These are phyloP conservation scores for Hypericum androsaemum DNA, from an alignment of 345 rosid genomes.

Conservation along the genomic window DNA sequence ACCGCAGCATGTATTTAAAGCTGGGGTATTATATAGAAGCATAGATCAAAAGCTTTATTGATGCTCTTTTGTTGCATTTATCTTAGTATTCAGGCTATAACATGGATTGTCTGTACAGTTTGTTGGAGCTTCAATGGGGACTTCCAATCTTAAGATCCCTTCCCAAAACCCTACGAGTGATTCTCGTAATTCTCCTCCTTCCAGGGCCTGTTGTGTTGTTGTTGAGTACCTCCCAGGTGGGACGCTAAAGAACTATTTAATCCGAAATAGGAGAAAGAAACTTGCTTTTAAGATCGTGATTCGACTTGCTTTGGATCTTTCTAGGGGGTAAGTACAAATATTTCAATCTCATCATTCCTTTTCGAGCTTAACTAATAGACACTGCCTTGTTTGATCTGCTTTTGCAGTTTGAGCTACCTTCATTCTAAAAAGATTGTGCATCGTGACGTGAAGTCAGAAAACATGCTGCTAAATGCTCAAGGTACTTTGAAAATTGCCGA, in stretches of 20 bases:
- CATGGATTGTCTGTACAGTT: conserved; percentile 13
- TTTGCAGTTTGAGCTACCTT: conserved; percentile 26
- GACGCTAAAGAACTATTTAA: conserved; percentile 24
- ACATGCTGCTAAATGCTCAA: conserved; percentile 21
- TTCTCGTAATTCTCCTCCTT: conserved; percentile 13
- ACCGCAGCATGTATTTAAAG: too few relatives aligned
- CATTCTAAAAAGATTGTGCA: conserved; percentile 28
- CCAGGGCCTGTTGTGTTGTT: conserved; percentile 26
- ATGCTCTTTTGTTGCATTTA: not conserved
- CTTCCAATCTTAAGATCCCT: conserved; percentile 25
- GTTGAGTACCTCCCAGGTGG: conserved; percentile 30
- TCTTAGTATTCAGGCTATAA: conserved; percentile 1
- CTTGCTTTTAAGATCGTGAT: conserved; percentile 27
- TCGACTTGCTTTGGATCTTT: conserved; percentile 30
- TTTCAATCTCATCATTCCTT: not conserved
- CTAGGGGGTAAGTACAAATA: conserved; percentile 24
- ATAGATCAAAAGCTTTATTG: too few relatives aligned
- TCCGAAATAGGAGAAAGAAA: conserved; percentile 32
- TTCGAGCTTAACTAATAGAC: not conserved
- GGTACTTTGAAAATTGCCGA: conserved; percentile 27
- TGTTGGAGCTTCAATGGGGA: conserved; percentile 32
- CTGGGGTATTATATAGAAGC: too few relatives aligned
- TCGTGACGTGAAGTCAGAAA: conserved; percentile 29
- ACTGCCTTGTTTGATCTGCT: conserved; percentile 1
- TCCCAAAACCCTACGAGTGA: conserved; percentile 9